Conservation (phyloP, 2,329 filamentous ascomycete species). For the Colletotrichum lini region DNA sequence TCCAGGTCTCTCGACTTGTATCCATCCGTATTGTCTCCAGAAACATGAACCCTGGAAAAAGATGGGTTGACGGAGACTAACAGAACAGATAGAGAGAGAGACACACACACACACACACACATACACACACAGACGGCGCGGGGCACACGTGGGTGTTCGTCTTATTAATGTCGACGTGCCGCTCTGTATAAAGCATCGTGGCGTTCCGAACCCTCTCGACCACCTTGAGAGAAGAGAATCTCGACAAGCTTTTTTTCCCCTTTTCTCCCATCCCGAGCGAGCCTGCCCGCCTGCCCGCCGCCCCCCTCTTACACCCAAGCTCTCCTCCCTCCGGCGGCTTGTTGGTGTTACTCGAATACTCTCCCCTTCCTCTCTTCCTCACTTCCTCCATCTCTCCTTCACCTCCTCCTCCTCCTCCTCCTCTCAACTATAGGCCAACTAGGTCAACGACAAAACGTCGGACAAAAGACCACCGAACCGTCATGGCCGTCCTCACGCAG, state of each 20-base stretch:
- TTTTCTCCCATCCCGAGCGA: not conserved
- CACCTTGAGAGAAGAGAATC: constrained; percentile 13
- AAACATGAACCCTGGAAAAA: constrained; percentile 3
- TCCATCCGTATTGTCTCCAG: not conserved
- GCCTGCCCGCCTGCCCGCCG: too few species aligned
- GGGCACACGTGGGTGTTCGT: not conserved
- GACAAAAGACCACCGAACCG: not conserved
- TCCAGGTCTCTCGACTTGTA: not conserved
- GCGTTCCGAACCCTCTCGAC: constrained; percentile 11
- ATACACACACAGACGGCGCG: too few species aligned
- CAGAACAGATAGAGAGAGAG: not conserved
- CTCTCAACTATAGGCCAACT: not conserved
- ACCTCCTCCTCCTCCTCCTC: too few species aligned
- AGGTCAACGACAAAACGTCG: too few species aligned
- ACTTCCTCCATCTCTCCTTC: too few species aligned
- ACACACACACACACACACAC: not conserved
- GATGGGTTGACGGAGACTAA: not conserved
- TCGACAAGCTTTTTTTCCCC: constrained; percentile 8
- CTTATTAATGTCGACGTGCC: not conserved
- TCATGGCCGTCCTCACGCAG: constrained; percentile 37
- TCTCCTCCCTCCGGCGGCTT: not conserved
- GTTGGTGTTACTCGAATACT: not conserved
- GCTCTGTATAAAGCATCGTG: constrained; percentile 34
- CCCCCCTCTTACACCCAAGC: not conserved
- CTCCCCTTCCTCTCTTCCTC: too few species aligned